These are phyloP conservation scores for Inga laurina DNA, from an alignment of 306 rosid species.

Conservation along the genomic window DNA sequence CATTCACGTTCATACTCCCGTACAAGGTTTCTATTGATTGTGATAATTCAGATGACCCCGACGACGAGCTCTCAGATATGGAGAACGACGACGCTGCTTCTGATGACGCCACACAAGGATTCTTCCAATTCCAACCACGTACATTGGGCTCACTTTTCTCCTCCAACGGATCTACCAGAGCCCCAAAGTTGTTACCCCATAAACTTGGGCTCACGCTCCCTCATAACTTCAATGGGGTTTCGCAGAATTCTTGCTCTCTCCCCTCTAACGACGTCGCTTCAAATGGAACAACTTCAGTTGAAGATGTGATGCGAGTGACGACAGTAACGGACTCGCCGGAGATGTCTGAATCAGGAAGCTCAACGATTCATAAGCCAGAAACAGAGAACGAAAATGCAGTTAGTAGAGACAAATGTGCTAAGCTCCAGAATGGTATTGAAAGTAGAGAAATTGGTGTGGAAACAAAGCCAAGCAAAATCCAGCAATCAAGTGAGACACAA, in stretches of 20 bases:
- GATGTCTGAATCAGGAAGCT: conserved; percentile 47
- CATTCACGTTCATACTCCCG: conserved; percentile 76
- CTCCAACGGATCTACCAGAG: conserved; percentile 61
- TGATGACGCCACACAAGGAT: conserved; percentile 62
- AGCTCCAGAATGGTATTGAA: conserved; percentile 34
- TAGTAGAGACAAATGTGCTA: conserved; percentile 19
- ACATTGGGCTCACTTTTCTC: conserved; percentile 73
- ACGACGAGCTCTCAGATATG: conserved; percentile 65
- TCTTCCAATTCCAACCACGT: conserved; percentile 76
- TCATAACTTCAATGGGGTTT: conserved; percentile 49
- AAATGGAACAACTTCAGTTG: conserved; percentile 44
- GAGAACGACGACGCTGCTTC: conserved; percentile 46
- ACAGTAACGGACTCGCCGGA: conserved; percentile 39
- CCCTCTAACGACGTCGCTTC: conserved; percentile 30
- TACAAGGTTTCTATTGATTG: conserved; percentile 63
- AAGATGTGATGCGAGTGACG: conserved; percentile 31
- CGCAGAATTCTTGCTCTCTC: conserved; percentile 41
- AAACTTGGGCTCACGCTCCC: conserved; percentile 42
- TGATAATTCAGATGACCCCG: conserved; percentile 65
- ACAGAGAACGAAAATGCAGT: conserved; percentile 25
- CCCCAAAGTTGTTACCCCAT: conserved; percentile 44
- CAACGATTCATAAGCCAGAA: conserved; percentile 36
- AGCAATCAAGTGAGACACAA: conserved; percentile 37
- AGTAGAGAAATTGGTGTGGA: conserved; percentile 32
- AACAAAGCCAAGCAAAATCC: conserved; percentile 38